Conservation (phyloP, 208 protist genomes). For the Crithidia fasciculata region DNA sequence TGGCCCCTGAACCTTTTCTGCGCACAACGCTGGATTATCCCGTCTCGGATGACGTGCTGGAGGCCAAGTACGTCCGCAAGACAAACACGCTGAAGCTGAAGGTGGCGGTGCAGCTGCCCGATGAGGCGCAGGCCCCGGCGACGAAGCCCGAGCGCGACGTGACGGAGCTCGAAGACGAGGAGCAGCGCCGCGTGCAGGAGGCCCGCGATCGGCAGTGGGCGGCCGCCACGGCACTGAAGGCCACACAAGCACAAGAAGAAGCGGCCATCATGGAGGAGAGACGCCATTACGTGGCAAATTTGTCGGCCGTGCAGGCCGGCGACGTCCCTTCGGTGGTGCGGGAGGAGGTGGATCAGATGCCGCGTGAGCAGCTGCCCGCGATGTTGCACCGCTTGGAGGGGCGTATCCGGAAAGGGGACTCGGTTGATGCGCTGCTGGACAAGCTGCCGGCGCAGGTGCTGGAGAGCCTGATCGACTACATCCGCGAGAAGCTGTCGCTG, state of each 20-base stretch:
- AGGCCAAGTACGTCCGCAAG: constrained; percentile 85
- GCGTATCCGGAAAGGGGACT: constrained; percentile 66
- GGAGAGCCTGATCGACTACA: constrained; percentile 62
- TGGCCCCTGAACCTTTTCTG: constrained; percentile 48
- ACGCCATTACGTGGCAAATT: constrained; percentile 72
- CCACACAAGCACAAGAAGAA: constrained; percentile 58
- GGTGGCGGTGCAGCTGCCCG: constrained; percentile 71
- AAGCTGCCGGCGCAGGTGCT: constrained; percentile 77
- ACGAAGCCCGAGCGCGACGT: constrained; percentile 64
- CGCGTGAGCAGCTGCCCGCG: constrained; percentile 59
- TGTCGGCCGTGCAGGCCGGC: constrained; percentile 79
- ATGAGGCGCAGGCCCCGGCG: constrained; percentile 57
- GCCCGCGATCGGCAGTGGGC: constrained; percentile 34
- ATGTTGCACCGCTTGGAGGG: constrained; percentile 83
- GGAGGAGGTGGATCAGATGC: constrained; percentile 78
- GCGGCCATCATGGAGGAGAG: constrained; percentile 69
- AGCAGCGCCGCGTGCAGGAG: constrained; percentile 39
- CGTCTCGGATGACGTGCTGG: constrained; percentile 58
- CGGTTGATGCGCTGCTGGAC: constrained; percentile 81
- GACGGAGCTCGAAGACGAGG: constrained; percentile 73
- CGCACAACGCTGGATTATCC: constrained; percentile 78
- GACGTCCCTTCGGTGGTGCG: constrained; percentile 72
- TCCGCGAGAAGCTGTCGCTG: constrained; percentile 81
- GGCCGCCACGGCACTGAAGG: constrained; percentile 35
- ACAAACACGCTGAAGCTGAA: constrained; percentile 59